phyloP scores from a whole-genome alignment of 176 grass and related monocot species.

The Saccharum officinarum region DNA sequence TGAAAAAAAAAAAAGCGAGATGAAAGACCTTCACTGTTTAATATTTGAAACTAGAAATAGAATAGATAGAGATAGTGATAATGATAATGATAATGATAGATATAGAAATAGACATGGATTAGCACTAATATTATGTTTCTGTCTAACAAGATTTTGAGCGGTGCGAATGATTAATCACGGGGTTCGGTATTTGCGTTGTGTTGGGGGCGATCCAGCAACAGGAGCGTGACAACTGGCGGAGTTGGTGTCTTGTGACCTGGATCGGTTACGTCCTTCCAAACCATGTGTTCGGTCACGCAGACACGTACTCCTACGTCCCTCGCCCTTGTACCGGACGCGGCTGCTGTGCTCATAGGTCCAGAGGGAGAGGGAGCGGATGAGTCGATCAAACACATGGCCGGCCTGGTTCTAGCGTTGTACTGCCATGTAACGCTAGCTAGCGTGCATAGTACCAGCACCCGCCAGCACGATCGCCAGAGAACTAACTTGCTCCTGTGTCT shows the following conservation, averaged over 20 bases:
- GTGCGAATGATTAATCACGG: conserved; percentile 30
- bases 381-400: not conserved
- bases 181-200: not conserved
- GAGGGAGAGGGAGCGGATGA: too few species aligned
- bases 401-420: not conserved
- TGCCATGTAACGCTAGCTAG: not conserved
- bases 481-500: conserved; percentile 25
- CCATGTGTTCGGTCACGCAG: not conserved
- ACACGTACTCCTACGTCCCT: not conserved
- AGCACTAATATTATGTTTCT: not conserved
- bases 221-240: conserved; percentile 23
- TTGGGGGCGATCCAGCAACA: not conserved
- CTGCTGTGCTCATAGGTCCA: not conserved
- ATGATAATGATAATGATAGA: too few species aligned
- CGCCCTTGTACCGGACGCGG: not conserved
- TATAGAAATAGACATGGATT: not conserved
- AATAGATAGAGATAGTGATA: too few species aligned
- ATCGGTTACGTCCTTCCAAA: conserved; percentile 4
- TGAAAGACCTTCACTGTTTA: too few species aligned
- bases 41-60: too few species aligned
- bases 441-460: not conserved
- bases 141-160: not conserved
- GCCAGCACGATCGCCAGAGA: not conserved
- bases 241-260: not conserved
- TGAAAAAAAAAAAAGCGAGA: too few species aligned